Base-by-base conservation (phyloP, 306 rosid species). In the Malus fusca region DNA sequence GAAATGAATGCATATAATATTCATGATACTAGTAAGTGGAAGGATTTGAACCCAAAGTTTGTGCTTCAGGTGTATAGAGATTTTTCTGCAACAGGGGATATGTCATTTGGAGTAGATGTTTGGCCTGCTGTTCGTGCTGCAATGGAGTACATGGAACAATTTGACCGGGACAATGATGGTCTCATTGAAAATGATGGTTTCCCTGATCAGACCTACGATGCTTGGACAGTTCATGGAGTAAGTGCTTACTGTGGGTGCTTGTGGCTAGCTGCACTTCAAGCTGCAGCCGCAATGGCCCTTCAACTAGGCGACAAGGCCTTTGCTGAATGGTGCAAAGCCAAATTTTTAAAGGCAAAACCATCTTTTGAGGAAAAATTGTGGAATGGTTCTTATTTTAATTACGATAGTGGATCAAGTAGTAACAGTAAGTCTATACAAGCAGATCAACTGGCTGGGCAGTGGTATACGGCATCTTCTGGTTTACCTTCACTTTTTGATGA, bases 111-210 rank as follows among this genome's bases (percentile, higher is more conserved):
- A 48, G 88, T 92, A 64, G 99, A 92, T 83, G 99, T 95, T 37
- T 95, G 99, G 99, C 99, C 97, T 56, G 90, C 99, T 66, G 97
- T 95, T 51, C 93, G 97, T 46, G 92, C 96, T 37, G 98, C 98
- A 53, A 90, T 95, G 89, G 98, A 89, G 78, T 92, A 92, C 87
- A 85, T 95, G 97, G 90, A 89, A 70, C 97, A 90, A 73, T 95
- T 95, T 79, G 98, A 95, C 75, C 82, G 87, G 84, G 98, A 95
- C 76, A 83, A 81, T 40, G 98, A 95, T 75, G 96, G 97, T 77
- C 91, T 95, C 69, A 80, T 95, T 81, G 99, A 95, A 83, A 95
- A 95, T 26, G 99, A 95, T 35, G 97, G 97, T 28, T 92, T 95
- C 81, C 98, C 99, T 28, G 99, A 95, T 90, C 99, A 95, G 85